Conservation (phyloP, 305 asterid species). For the Solanum hybrid region DNA sequence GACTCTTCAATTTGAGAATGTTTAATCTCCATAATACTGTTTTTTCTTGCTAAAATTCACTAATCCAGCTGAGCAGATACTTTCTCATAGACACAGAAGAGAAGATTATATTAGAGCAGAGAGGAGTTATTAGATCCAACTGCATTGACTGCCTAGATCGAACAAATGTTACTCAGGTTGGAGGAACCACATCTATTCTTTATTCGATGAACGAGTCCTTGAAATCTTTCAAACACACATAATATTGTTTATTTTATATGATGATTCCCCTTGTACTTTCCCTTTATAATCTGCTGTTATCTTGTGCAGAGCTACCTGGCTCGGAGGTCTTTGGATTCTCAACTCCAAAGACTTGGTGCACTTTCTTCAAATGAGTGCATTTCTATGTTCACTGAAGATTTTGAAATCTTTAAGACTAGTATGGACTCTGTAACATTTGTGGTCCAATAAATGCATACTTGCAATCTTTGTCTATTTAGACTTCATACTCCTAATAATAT, state of each 20-base stretch:
- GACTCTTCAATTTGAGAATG: neutral
- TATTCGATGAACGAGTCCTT: conserved; percentile 11
- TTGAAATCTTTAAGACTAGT: conserved; percentile 63
- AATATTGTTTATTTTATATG: neutral
- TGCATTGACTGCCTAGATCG: conserved; percentile 98
- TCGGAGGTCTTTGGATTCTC: conserved; percentile 57
- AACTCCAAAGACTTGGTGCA: conserved; percentile 72
- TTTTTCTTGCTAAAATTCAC: conserved; percentile 38
- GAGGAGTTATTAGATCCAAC: conserved; percentile 76
- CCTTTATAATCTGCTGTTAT: conserved; percentile 11
- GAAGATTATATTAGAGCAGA: conserved; percentile 62
- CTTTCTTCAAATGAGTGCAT: conserved; percentile 54
- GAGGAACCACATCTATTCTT: conserved; percentile 21
- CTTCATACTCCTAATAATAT: conserved; percentile 10
- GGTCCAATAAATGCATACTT: conserved; percentile 1
- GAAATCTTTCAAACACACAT: conserved; percentile 1
- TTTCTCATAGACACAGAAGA: conserved; percentile 75
- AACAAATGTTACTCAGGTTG: conserved; percentile 96
- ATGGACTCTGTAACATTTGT: conserved; percentile 21
- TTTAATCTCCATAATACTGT: conserved; percentile 27
- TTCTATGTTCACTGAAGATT: conserved; percentile 66
- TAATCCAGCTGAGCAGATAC: conserved; percentile 96
- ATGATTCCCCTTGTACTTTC: neutral
- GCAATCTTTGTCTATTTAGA: conserved; percentile 11
- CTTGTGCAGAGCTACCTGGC: conserved; percentile 81